Percentiles rank a stretch among this genome's conserved stretches.
Evolutionary conservation across 2,329 filamentous ascomycete species (phyloP).

Genomic region (Pestalotiopsis sp.): DNA sequence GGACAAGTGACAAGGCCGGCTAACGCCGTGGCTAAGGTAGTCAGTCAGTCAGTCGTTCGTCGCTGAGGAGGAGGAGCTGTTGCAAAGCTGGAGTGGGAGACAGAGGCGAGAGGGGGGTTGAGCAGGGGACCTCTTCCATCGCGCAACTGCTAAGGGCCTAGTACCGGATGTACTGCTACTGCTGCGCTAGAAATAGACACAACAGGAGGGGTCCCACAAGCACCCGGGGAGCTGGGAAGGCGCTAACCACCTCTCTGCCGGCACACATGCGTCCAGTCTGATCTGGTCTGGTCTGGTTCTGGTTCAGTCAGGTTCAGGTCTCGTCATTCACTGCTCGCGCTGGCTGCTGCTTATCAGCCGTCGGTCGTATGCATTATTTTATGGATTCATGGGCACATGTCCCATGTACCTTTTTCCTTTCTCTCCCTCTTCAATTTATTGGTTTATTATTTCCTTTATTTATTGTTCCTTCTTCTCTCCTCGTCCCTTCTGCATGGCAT

Average conservation of each 20-base stretch:
- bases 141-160: not conserved
- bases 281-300: not conserved
- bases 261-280: conserved; percentile 7
- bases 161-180: not conserved
- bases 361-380: not conserved
- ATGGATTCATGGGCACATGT: not conserved
- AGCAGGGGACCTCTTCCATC: conserved; percentile 1
- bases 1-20: not conserved
- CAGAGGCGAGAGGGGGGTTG: not conserved
- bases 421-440: not conserved
- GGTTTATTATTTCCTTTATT: not conserved
- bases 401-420: not conserved
- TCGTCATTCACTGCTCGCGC: not conserved
- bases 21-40: not conserved
- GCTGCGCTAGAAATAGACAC: conserved; percentile 10
- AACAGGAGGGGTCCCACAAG: conserved; percentile 7
- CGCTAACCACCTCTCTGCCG: conserved; percentile 16
- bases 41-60: too few relatives aligned
- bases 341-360: not conserved
- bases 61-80: too few relatives aligned
- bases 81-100: not conserved
- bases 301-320: not conserved
- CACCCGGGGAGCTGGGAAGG: conserved; percentile 17
- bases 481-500: not conserved
- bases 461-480: not conserved